Evolutionary conservation across 1,284 basidiomycete species (phyloP), one percentile per base, ranked within the genome.

Genomic region (Cryptococcus neoformans): DNA sequence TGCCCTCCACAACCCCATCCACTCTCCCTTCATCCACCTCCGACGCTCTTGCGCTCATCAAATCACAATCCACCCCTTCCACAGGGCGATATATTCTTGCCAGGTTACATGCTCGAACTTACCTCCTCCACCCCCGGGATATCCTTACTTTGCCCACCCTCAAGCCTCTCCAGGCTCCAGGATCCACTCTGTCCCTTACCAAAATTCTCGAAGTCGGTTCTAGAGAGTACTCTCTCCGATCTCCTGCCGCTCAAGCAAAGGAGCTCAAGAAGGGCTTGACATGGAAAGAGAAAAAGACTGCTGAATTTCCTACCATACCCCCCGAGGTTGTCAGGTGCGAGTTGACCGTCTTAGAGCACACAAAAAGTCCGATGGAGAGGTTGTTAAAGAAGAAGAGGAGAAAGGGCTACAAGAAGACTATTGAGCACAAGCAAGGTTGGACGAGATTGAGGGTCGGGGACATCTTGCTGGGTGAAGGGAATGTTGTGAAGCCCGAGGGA

Each of bases 311-410:
- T 44, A 58, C 58, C 10, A 65, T 76, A 50, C 73, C 73, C 2
- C 44, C 55, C 4, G 62, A 62, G 49, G 57, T 83, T 47, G 86
- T 96, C 59, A 81, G 82, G 58, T 88, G 94, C 44, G 82, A 88
- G 61, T 88, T 92, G 17, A 95, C 92, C 14, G 92, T 99, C 11
- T 80, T 98, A 48, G 95, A 99, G 78, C 93, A 99, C 74, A 98
- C 95, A 40, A 96, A 94, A 78, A 90, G 91, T 14, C 84, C 84
- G 50, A 87, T 98, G 87, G 90, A 95, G 78, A 83, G 83, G 64
- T 89, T 92, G 54, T 84, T 93, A 77, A 96, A 97, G 81, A 95
- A 93, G 82, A 99, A 98, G 82, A 81, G 92, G 77, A 87, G 95
- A 85, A 98, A 98, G 82, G 93, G 94, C 12, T 98, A 98, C 80